Percentiles rank a stretch among this genome's conserved stretches.
Conservation (phyloP, 1,139 yeast species). For the Arxiozyma bovina region DNA sequence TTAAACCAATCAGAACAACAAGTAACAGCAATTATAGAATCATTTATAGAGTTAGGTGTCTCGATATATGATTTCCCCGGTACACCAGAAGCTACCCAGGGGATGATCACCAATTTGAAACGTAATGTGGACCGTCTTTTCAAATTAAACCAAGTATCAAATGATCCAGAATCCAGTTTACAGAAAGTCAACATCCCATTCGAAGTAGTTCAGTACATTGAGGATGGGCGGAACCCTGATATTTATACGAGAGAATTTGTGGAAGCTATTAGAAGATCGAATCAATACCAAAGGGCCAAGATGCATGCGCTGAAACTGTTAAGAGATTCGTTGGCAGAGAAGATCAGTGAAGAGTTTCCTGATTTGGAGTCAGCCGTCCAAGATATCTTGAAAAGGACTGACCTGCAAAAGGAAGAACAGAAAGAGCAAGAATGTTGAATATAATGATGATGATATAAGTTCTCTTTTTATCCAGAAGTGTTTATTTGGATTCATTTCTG, state of each 20-base stretch:
- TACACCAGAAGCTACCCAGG: slow-evolving; percentile 55
- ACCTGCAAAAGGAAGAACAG: background rate
- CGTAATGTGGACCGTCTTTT: slow-evolving; percentile 31
- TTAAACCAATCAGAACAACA: slow-evolving; percentile 48
- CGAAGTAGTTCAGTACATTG: slow-evolving; percentile 77
- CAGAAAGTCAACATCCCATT: slow-evolving; percentile 51
- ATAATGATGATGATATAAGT: background rate
- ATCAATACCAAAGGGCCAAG: slow-evolving; percentile 82
- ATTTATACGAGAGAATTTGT: slow-evolving; percentile 93
- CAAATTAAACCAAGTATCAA: slow-evolving; percentile 28
- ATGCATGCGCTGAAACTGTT: slow-evolving; percentile 51
- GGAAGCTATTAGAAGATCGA: slow-evolving; percentile 80
- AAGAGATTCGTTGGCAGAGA: slow-evolving; percentile 57
- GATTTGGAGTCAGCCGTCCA: slow-evolving; percentile 49
- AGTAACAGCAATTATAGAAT: slow-evolving; percentile 66
- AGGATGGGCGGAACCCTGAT: slow-evolving; percentile 94
- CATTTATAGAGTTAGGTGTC: slow-evolving; percentile 80
- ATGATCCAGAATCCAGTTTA: slow-evolving; percentile 29
- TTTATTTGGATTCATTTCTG: no score
- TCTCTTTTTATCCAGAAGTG: no score
- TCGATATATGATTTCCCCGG: slow-evolving; percentile 91
- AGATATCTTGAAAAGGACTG: slow-evolving; percentile 37
- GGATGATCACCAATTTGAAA: slow-evolving; percentile 37
- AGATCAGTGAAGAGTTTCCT: slow-evolving; percentile 70
- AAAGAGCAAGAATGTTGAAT: background rate